Evolutionary conservation across 805 yeast species (phyloP).

Genomic region (Cyberlindnera mrakii): DNA sequence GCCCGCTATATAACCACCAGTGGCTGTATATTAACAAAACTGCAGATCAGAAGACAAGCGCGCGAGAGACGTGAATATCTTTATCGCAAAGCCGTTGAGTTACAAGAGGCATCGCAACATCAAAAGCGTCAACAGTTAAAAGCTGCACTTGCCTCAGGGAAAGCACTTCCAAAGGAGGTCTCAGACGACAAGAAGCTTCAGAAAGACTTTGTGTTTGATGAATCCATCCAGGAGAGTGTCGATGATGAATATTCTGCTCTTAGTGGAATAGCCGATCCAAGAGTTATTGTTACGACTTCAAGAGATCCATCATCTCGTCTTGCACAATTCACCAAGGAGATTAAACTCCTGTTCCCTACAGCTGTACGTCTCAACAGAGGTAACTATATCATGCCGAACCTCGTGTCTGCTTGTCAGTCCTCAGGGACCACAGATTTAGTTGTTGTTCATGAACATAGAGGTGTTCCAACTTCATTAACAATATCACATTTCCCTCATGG

Average conservation of each 20-base stretch:
- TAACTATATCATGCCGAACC: constrained; percentile 75
- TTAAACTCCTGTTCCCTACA: constrained; percentile 84
- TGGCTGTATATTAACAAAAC: neutral
- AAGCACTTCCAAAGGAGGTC: constrained; percentile 80
- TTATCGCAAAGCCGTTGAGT: constrained; percentile 80
- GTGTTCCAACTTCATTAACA: constrained; percentile 93
- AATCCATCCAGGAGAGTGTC: constrained; percentile 54
- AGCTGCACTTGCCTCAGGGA: constrained; percentile 87
- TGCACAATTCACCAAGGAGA: constrained; percentile 89
- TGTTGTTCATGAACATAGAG: constrained; percentile 92
- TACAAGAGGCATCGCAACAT: constrained; percentile 81
- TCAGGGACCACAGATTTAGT: constrained; percentile 81
- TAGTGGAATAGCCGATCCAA: constrained; percentile 87
- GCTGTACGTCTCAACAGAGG: constrained; percentile 90
- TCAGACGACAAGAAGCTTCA: constrained; percentile 83
- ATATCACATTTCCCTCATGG: constrained; percentile 97
- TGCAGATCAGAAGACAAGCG: constrained; percentile 69
- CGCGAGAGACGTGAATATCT: constrained; percentile 94
- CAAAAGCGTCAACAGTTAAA: constrained; percentile 83
- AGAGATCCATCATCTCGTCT: constrained; percentile 83
- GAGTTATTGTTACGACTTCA: constrained; percentile 87
- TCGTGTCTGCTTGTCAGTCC: constrained; percentile 77
- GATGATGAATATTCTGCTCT: constrained; percentile 91
- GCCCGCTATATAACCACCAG: neutral
- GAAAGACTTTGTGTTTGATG: constrained; percentile 81